These are phyloP conservation scores for Exserohilum turcica DNA, from an alignment of 2,329 filamentous ascomycete genomes.

Conservation along the genomic window DNA sequence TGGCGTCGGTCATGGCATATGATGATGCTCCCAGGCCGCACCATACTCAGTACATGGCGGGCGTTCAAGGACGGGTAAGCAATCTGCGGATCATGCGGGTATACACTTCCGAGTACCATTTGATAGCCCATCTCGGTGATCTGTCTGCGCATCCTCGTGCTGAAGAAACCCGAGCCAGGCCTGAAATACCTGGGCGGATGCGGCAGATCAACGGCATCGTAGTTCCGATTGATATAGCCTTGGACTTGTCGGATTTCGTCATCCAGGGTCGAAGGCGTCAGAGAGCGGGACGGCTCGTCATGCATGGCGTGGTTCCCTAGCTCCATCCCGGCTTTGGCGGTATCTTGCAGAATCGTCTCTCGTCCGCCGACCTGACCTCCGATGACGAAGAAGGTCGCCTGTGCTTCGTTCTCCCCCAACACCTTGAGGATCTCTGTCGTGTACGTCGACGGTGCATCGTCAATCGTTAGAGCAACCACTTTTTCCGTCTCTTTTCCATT, in stretches of 20 bases:
- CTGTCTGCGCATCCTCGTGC: conserved; percentile 66
- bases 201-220: conserved; percentile 48
- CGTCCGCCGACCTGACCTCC: conserved; percentile 71
- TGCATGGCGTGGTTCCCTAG: conserved; percentile 89
- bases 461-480: conserved; percentile 81
- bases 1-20: conserved; percentile 82
- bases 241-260: conserved; percentile 70
- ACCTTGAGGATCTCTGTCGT: conserved; percentile 72
- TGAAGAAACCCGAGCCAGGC: conserved; percentile 86
- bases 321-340: conserved; percentile 61
- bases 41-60: conserved; percentile 78
- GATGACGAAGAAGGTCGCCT: conserved; percentile 88
- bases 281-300: conserved; percentile 73
- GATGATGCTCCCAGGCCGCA: conserved; percentile 75
- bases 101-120: conserved; percentile 81
- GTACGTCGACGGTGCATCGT: conserved; percentile 78
- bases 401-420: conserved; percentile 67
- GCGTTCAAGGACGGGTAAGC: conserved; percentile 71
- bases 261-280: conserved; percentile 64
- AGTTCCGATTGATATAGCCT: conserved; percentile 62
- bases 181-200: conserved; percentile 72
- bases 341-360: conserved; percentile 54
- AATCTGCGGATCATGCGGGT: conserved; percentile 91
- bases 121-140: conserved; percentile 67
- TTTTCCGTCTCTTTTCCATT: conserved; percentile 52